Evolutionary conservation across 768 basidiomycete species (phyloP).

Genomic region (Psilocybe sp.): DNA sequence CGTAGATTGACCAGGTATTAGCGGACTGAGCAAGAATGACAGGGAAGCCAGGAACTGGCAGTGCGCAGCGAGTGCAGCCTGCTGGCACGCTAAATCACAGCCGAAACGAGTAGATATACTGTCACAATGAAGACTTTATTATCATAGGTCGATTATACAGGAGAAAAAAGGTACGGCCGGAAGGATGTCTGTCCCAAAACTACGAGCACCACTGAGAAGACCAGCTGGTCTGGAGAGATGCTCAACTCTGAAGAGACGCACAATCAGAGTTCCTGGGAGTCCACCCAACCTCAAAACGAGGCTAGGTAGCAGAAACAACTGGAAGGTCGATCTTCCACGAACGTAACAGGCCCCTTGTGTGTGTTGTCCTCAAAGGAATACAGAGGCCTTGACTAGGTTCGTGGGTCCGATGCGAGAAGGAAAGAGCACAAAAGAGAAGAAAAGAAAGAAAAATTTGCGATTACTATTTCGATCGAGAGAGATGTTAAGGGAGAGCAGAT

Average conservation of each 20-base stretch:
- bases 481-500: background rate
- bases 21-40: too few species aligned
- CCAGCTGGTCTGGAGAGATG: constrained; percentile 22
- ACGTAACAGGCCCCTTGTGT: constrained; percentile 69
- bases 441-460: background rate
- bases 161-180: background rate
- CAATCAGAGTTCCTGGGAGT: constrained; percentile 36
- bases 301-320: constrained; percentile 39
- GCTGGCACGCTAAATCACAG: too few species aligned
- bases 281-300: constrained; percentile 59
- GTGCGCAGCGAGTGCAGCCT: too few species aligned
- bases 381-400: constrained; percentile 69
- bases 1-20: too few species aligned
- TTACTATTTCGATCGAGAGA: background rate
- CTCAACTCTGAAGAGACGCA: constrained; percentile 67
- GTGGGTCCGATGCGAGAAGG: constrained; percentile 26
- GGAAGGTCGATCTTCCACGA: constrained; percentile 58
- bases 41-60: too few species aligned
- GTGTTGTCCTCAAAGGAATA: constrained; percentile 18
- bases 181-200: constrained; percentile 63
- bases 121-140: too few species aligned
- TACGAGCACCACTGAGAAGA: constrained; percentile 46
- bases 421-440: background rate
- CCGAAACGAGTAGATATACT: too few species aligned
- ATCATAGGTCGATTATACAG: background rate